Evolutionary conservation across 257 asterid genomes (phyloP).

Genomic region (Capsicum chinense): DNA sequence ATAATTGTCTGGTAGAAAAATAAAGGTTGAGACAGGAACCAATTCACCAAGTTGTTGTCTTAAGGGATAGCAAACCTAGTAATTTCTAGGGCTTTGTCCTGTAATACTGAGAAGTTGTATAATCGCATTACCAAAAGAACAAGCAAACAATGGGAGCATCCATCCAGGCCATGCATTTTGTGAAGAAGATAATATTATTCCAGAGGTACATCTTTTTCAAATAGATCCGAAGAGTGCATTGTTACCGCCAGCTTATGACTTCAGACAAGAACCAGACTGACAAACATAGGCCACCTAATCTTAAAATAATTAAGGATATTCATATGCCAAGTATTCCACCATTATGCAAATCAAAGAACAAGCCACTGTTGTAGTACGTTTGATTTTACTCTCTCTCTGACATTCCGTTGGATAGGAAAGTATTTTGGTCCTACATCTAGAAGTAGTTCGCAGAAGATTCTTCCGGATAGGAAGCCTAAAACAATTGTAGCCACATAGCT

Average conservation of each 20-base stretch:
- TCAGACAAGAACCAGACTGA: not conserved
- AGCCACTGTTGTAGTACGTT: constrained; percentile 51
- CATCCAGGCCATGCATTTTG: not conserved
- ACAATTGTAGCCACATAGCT: constrained; percentile 51
- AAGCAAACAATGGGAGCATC: too few relatives aligned
- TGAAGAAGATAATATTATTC: not conserved
- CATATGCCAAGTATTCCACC: not conserved
- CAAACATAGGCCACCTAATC: not conserved
- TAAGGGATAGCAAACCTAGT: not conserved
- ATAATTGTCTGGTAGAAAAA: not conserved
- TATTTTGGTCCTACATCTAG: constrained; percentile 55
- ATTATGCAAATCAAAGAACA: not conserved
- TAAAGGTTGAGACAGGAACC: not conserved
- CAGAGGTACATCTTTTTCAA: too few relatives aligned
- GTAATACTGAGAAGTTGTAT: not conserved
- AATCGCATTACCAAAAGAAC: not conserved
- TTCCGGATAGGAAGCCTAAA: constrained; percentile 59
- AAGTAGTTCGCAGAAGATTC: constrained; percentile 65
- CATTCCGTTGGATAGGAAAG: constrained; percentile 70
- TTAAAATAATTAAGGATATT: not conserved
- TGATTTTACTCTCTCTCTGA: constrained; percentile 66
- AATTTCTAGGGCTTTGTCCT: not conserved
- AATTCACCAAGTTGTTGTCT: not conserved
- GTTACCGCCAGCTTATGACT: not conserved
- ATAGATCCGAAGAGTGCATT: not conserved